Evolutionary conservation across 192 early-diverging fungal species (phyloP).

Genomic region (Podila clonocystis): DNA sequence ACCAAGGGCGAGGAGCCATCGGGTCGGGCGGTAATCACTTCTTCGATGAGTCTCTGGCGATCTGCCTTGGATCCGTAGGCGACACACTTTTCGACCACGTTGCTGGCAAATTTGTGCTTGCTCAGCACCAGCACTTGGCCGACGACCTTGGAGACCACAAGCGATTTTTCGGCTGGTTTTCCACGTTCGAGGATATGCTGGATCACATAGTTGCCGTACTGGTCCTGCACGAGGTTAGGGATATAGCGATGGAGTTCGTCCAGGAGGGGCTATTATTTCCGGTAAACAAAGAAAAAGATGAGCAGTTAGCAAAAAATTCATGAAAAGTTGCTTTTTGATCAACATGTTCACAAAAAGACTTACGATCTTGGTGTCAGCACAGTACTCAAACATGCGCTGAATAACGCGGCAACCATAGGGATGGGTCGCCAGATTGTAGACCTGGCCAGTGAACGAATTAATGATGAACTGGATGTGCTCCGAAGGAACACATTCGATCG

Average conservation of each 20-base stretch:
- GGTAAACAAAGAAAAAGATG: background rate
- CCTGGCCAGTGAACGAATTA: conserved; percentile 95
- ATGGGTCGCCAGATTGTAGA: conserved; percentile 94
- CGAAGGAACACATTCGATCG: conserved; percentile 91
- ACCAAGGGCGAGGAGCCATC: conserved; percentile 78
- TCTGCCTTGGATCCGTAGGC: conserved; percentile 87
- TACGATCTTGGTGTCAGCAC: conserved; percentile 81
- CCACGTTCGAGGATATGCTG: conserved; percentile 97
- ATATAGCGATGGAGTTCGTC: conserved; percentile 95
- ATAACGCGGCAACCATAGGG: conserved; percentile 98
- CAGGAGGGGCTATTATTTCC: conserved; percentile 70
- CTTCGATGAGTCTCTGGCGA: conserved; percentile 88
- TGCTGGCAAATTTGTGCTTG: conserved; percentile 99
- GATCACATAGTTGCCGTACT: conserved; percentile 99
- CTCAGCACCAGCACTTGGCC: conserved; percentile 91
- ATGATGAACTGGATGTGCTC: conserved; percentile 96
- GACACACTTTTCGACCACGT: conserved; percentile 98
- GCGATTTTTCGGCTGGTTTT: conserved; percentile 83
- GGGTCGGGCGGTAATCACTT: conserved; percentile 80
- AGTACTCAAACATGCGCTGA: conserved; percentile 99
- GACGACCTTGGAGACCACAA: conserved; percentile 87
- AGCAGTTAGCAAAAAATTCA: too few species aligned
- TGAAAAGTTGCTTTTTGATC: background rate
- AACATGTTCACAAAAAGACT: background rate
- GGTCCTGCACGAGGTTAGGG: conserved; percentile 91